Percentiles rank a stretch among this genome's conserved stretches.
Evolutionary conservation across 371 early-diverging fungal species (phyloP).

Genomic region (Rhizopus delemar): DNA sequence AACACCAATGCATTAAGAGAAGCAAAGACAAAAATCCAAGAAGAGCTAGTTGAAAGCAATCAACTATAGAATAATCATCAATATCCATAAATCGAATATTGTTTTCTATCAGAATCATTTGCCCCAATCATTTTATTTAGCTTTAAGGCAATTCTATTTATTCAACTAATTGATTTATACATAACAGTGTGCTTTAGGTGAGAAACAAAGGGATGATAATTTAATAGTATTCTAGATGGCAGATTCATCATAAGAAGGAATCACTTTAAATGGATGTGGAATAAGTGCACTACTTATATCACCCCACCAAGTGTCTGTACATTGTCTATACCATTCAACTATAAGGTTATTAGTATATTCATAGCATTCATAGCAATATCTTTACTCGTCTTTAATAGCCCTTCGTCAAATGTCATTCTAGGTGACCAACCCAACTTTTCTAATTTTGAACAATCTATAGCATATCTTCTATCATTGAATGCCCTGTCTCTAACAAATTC

Average conservation of each 20-base stretch:
- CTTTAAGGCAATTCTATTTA: too few relatives aligned
- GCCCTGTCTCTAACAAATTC: conserved; percentile 79
- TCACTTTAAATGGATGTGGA: conserved; percentile 58
- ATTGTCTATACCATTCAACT: conserved; percentile 65
- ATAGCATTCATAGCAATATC: conserved; percentile 1
- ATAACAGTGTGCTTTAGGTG: too few relatives aligned
- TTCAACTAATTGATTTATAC: too few relatives aligned
- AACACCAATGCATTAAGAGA: conserved; percentile 45
- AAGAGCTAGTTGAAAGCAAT: neutral
- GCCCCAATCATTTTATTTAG: too few relatives aligned
- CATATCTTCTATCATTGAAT: conserved; percentile 82
- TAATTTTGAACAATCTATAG: conserved; percentile 73
- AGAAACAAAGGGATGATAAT: too few relatives aligned
- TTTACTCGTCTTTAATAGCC: conserved; percentile 74
- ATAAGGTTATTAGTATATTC: conserved; percentile 5
- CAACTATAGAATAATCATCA: neutral
- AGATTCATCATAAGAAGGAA: conserved; percentile 35
- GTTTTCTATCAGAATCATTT: too few relatives aligned
- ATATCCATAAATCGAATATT: too few relatives aligned
- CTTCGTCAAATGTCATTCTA: conserved; percentile 63
- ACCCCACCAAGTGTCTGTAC: conserved; percentile 66
- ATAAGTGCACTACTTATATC: conserved; percentile 56
- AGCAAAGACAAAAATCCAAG: conserved; percentile 13
- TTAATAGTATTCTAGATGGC: neutral
- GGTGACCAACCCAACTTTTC: conserved; percentile 76